Conservation (phyloP, 257 asterid species). For the Marsdenia floribunda region DNA sequence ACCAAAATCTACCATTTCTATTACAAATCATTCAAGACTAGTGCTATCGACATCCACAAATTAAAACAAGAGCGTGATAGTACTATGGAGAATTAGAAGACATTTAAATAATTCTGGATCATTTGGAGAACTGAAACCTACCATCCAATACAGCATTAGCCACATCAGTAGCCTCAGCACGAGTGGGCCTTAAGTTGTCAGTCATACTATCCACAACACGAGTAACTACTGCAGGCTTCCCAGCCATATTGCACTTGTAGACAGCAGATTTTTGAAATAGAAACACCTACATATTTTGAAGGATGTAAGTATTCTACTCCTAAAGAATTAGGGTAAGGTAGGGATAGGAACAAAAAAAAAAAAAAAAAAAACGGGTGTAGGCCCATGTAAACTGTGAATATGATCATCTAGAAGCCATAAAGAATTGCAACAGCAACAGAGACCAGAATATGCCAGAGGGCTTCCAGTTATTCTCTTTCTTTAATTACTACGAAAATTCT, state of each 20-base stretch:
- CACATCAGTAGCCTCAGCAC: constrained; percentile 98
- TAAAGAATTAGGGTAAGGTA: not conserved
- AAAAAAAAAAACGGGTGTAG: too few species aligned
- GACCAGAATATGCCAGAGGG: not conserved
- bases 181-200: constrained; percentile 91
- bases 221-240: constrained; percentile 91
- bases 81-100: not conserved
- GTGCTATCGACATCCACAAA: not conserved
- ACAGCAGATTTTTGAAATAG: constrained; percentile 86
- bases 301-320: not conserved
- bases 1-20: not conserved
- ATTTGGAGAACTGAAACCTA: constrained; percentile 18
- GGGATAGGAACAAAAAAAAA: not conserved
- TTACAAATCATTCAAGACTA: not conserved
- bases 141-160: constrained; percentile 97
- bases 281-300: constrained; percentile 56
- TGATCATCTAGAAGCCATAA: not conserved
- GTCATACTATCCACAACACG: constrained; percentile 98
- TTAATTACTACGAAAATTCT: constrained; percentile 3
- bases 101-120: constrained; percentile 2
- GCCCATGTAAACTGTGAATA: not conserved
- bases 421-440: not conserved
- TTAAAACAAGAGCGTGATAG: not conserved
- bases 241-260: constrained; percentile 93
- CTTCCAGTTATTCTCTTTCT: not conserved